Evolutionary conservation across 1,284 basidiomycete species (phyloP).

Genomic region (Cutaneotrichosporon curvatum): DNA sequence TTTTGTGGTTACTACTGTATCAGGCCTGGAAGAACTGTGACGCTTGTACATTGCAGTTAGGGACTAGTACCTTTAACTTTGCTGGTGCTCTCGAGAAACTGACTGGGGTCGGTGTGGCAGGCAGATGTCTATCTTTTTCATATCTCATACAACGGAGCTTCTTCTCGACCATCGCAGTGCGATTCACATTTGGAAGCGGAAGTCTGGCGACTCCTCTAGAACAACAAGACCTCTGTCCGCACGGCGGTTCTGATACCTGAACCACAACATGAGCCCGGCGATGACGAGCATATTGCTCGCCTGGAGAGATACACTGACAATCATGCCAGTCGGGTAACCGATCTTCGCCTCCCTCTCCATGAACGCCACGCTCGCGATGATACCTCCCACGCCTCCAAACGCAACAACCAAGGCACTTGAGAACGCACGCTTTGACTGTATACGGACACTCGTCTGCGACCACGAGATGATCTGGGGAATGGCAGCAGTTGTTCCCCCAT

Average conservation of each 20-base stretch:
- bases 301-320: conserved; percentile 6
- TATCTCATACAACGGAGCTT: no score
- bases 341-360: conserved; percentile 5
- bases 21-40: no score
- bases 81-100: no score
- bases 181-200: conserved; percentile 13
- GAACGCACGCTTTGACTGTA: conserved; percentile 42
- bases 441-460: conserved; percentile 45
- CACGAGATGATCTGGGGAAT: conserved; percentile 35
- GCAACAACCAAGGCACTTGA: conserved; percentile 43
- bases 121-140: no score
- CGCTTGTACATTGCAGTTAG: no score
- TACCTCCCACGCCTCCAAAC: conserved; percentile 47
- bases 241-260: conserved; percentile 10
- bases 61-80: no score
- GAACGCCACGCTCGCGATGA: conserved; percentile 27
- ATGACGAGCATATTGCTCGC: background rate
- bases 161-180: no score
- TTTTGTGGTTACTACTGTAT: no score
- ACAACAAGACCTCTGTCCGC: conserved; percentile 9
- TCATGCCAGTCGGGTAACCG: conserved; percentile 13
- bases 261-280: conserved; percentile 4
- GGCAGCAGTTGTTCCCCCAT: conserved; percentile 32
- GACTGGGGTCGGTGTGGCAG: no score
- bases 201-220: conserved; percentile 6